Conservation (phyloP, 306 rosid species). For the Quillaja saponaria region DNA sequence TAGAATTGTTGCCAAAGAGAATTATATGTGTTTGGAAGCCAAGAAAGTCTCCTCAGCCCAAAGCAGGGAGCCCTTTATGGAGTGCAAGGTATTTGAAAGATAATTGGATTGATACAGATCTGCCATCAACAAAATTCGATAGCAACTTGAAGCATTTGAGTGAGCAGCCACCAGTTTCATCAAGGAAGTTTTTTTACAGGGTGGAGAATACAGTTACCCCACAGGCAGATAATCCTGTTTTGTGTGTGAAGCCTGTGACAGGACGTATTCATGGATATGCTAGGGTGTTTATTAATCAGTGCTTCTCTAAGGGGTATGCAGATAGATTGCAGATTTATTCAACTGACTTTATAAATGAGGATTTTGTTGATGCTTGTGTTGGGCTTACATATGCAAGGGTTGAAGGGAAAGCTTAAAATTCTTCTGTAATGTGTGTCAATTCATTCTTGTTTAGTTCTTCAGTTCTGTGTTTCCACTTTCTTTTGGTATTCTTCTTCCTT, state of each 20-base stretch:
- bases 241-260: constrained; percentile 83
- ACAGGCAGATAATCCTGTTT: constrained; percentile 65
- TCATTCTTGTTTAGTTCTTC: neutral
- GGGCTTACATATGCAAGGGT: constrained; percentile 71
- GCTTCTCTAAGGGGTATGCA: constrained; percentile 41
- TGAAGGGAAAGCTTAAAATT: constrained; percentile 57
- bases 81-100: constrained; percentile 64
- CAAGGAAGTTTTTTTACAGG: constrained; percentile 75
- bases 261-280: constrained; percentile 65
- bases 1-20: constrained; percentile 68
- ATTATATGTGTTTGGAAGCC: constrained; percentile 89
- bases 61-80: constrained; percentile 69
- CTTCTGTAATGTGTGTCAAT: neutral
- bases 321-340: constrained; percentile 76
- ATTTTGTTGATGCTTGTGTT: constrained; percentile 84
- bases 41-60: constrained; percentile 61
- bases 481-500: too few species aligned
- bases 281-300: constrained; percentile 67
- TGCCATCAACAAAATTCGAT: constrained; percentile 84
- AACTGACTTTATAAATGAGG: constrained; percentile 73
- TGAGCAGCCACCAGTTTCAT: constrained; percentile 54
- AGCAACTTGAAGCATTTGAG: constrained; percentile 71
- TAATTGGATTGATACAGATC: constrained; percentile 80
- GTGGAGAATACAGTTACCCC: constrained; percentile 96
- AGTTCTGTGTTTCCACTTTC: too few species aligned